These are phyloP conservation scores for Sporothrix brunneoviolacea DNA, from an alignment of 2,329 filamentous ascomycete species.

Conservation along the genomic window DNA sequence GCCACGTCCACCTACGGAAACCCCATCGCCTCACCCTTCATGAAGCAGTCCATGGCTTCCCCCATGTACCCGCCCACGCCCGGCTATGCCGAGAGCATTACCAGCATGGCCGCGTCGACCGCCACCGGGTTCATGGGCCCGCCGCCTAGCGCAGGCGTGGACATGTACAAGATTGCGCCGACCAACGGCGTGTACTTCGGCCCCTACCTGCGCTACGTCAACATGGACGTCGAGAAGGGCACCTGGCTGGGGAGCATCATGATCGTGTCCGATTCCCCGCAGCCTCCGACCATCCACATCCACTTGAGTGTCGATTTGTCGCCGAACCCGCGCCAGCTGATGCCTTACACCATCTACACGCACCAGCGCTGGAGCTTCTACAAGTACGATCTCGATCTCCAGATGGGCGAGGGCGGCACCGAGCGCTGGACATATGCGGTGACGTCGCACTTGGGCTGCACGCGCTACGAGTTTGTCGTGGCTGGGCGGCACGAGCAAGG, in stretches of 20 bases:
- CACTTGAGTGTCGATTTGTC: slow-evolving; percentile 86
- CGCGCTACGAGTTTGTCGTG: slow-evolving; percentile 94
- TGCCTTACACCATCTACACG: slow-evolving; percentile 72
- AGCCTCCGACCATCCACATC: slow-evolving; percentile 92
- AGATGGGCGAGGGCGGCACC: slow-evolving; percentile 76
- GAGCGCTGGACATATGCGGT: slow-evolving; percentile 97
- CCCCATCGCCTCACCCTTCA: slow-evolving; percentile 61
- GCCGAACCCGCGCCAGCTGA: slow-evolving; percentile 83
- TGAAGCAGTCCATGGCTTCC: slow-evolving; percentile 65
- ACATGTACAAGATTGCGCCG: slow-evolving; percentile 87
- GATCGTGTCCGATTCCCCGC: slow-evolving; percentile 81
- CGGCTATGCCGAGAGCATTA: slow-evolving; percentile 77
- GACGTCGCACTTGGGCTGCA: slow-evolving; percentile 92
- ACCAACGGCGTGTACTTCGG: slow-evolving; percentile 98
- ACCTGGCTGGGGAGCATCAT: slow-evolving; percentile 91
- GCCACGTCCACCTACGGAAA: slow-evolving; percentile 71
- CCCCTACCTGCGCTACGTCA: slow-evolving; percentile 89
- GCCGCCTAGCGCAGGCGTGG: slow-evolving; percentile 81
- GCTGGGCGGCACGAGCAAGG: slow-evolving; percentile 83
- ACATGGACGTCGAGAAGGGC: slow-evolving; percentile 91
- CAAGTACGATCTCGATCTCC: slow-evolving; percentile 83
- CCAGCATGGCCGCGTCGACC: slow-evolving; percentile 68
- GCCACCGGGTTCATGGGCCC: slow-evolving; percentile 81
- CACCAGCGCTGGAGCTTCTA: slow-evolving; percentile 96
- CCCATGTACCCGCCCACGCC: slow-evolving; percentile 79